phyloP scores from a whole-genome alignment of 441 rosid species.

The Viola pubescens region DNA sequence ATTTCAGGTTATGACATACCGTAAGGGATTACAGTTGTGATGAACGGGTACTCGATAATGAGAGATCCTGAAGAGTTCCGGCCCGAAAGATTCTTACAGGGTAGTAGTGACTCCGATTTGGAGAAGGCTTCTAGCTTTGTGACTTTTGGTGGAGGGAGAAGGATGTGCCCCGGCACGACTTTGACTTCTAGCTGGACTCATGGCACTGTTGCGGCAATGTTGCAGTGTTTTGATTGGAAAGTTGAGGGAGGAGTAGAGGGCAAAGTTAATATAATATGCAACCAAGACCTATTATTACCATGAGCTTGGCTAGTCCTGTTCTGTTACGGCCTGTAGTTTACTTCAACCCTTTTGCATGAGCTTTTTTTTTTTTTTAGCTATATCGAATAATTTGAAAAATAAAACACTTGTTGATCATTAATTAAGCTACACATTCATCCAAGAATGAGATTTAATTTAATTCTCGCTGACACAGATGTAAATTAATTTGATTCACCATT shows the following conservation, averaged over 20 bases:
- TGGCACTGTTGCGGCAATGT: slow-evolving; percentile 17
- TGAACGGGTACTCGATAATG: slow-evolving; percentile 27
- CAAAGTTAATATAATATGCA: slow-evolving; percentile 17
- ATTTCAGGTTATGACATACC: slow-evolving; percentile 27
- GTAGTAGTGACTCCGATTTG: background rate
- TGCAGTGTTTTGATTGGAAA: slow-evolving; percentile 35
- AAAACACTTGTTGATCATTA: no score
- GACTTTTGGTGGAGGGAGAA: slow-evolving; percentile 30
- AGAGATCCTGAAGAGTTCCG: slow-evolving; percentile 29
- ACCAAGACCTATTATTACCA: slow-evolving; percentile 12
- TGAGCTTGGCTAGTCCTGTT: slow-evolving; percentile 25
- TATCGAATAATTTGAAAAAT: no score
- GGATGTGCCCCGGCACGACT: slow-evolving; percentile 25
- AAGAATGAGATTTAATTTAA: no score
- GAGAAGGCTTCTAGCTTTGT: slow-evolving; percentile 4
- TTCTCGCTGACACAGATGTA: no score
- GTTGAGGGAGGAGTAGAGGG: slow-evolving; percentile 5
- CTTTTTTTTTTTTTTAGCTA: no score
- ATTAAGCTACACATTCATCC: no score
- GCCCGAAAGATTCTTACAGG: slow-evolving; percentile 29
- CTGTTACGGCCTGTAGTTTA: slow-evolving; percentile 20
- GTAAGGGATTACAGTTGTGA: slow-evolving; percentile 9
- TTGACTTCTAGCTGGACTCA: slow-evolving; percentile 18
- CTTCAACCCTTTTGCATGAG: slow-evolving; percentile 9
- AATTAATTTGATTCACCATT: no score